These are phyloP conservation scores for Leishmania braziliensis DNA, from an alignment of 208 protist species.

Conservation along the genomic window DNA sequence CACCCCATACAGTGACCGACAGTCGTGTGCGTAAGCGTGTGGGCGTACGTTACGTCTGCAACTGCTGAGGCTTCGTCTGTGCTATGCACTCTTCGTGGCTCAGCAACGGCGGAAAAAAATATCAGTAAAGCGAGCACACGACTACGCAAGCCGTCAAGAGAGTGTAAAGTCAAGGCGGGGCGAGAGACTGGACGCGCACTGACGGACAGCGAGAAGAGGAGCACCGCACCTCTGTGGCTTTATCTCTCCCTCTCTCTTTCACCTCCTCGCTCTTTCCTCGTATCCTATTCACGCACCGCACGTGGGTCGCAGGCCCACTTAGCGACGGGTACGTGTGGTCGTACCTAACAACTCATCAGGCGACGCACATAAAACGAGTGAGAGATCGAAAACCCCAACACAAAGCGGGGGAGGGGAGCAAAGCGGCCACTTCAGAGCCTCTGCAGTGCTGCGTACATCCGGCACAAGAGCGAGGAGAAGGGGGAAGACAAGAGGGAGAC, in stretches of 20 bases:
- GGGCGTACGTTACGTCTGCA: not conserved
- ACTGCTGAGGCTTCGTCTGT: not conserved
- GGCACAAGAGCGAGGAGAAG: not conserved
- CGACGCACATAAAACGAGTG: no score
- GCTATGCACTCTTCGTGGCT: not conserved
- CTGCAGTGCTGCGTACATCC: not conserved
- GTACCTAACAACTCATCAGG: no score
- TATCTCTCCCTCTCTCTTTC: not conserved
- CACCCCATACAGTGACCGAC: not conserved
- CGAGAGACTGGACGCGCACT: not conserved
- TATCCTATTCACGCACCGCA: not conserved
- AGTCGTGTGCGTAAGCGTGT: not conserved
- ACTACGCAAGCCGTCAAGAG: no score
- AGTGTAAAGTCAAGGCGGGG: not conserved
- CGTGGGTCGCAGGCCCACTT: not conserved
- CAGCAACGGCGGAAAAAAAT: no score
- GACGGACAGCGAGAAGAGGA: not conserved
- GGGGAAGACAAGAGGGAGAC: not conserved
- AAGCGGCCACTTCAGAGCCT: not conserved
- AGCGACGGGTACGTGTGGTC: no score
- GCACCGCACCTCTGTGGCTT: not conserved
- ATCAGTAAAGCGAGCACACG: no score
- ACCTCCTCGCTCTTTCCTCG: not conserved
- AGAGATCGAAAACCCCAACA: no score
- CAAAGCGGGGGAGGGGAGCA: no score